phyloP scores from a whole-genome alignment of 345 rosid species.

The Citrus reticulata region DNA sequence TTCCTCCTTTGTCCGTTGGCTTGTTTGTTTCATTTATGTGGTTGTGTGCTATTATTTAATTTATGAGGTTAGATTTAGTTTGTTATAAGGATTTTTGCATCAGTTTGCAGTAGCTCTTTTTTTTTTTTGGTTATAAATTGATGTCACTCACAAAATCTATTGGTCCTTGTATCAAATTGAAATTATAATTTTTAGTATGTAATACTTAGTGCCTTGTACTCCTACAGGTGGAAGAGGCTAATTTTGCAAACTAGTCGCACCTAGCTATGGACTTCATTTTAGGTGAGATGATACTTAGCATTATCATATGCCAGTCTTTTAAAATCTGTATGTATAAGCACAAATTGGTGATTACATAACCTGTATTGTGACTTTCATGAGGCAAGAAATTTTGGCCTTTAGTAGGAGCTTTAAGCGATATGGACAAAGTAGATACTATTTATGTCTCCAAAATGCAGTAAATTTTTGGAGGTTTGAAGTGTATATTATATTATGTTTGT shows the following conservation, averaged over 20 bases:
- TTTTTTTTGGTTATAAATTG: no score
- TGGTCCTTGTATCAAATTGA: no score
- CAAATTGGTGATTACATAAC: background rate
- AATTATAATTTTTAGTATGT: no score
- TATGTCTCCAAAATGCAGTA: background rate
- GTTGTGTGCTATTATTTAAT: no score
- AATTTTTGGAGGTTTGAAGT: background rate
- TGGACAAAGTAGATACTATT: background rate
- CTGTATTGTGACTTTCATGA: background rate
- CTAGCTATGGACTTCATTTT: conserved; percentile 87
- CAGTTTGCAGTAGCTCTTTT: no score
- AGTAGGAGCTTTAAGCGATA: background rate
- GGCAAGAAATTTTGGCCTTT: background rate
- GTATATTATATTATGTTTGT: background rate
- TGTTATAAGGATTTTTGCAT: no score
- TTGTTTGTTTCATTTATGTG: no score
- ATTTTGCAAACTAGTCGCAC: conserved; percentile 70
- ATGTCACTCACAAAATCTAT: no score
- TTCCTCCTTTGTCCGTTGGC: no score
- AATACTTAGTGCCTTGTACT: background rate
- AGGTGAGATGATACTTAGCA: conserved; percentile 31
- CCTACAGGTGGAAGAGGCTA: conserved; percentile 47
- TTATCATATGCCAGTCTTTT: background rate
- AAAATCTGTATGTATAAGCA: background rate
- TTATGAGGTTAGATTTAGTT: no score